Conservation (phyloP, 1,139 yeast genomes). For the Scheffersomyces segobiensis region DNA sequence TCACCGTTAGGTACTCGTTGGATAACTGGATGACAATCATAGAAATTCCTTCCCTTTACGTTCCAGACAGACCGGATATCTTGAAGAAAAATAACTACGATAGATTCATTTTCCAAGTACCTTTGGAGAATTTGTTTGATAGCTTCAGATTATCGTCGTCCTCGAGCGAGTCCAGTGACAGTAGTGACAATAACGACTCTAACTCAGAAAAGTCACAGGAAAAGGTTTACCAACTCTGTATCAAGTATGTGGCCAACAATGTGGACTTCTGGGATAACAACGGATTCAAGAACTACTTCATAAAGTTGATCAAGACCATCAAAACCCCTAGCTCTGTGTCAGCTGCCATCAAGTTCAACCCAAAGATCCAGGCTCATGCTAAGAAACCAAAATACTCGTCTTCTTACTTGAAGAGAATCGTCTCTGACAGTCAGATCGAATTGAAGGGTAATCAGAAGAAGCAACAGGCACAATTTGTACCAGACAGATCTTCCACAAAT, state of each 20-base stretch:
- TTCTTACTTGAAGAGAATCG: constrained; percentile 36
- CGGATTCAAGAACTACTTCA: constrained; percentile 53
- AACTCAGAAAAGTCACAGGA: constrained; percentile 13
- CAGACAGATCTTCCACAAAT: not conserved
- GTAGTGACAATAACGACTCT: not conserved
- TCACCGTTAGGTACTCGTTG: constrained; percentile 63
- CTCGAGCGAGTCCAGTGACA: not conserved
- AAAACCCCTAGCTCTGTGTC: constrained; percentile 1
- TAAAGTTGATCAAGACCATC: constrained; percentile 40
- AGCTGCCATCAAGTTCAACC: not conserved
- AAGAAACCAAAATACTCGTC: constrained; percentile 41
- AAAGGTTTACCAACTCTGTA: constrained; percentile 50
- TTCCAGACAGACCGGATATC: constrained; percentile 58
- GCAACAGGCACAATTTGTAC: constrained; percentile 1
- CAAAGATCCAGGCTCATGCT: constrained; percentile 19
- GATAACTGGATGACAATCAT: constrained; percentile 75
- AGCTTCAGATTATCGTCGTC: constrained; percentile 19
- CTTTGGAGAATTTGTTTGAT: constrained; percentile 41
- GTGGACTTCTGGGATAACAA: constrained; percentile 82
- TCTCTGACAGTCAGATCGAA: constrained; percentile 31
- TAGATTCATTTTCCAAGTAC: constrained; percentile 56
- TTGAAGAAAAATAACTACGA: constrained; percentile 54
- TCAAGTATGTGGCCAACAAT: constrained; percentile 52
- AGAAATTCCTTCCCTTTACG: constrained; percentile 65
- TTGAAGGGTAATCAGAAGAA: constrained; percentile 4